A percentile compares a stretch with the other conserved stretches of the same genome.
These are phyloP conservation scores for Aureobasidium sp. DNA, from an alignment of 2,329 filamentous ascomycete species.

Conservation along the genomic window DNA sequence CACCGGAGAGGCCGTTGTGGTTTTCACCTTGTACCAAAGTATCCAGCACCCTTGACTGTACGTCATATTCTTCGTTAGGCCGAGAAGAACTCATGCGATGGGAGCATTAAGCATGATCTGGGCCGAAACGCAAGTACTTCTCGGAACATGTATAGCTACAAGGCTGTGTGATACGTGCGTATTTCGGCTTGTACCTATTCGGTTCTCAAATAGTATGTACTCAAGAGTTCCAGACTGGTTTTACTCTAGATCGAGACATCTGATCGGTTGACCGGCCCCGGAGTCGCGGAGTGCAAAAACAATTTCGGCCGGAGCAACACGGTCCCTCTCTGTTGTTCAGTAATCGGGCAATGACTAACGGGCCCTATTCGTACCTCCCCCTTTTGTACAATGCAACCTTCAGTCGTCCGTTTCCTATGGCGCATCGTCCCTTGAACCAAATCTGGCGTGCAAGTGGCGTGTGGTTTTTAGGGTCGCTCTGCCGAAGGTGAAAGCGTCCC, in stretches of 20 bases:
- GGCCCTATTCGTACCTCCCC: background rate
- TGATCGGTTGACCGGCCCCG: background rate
- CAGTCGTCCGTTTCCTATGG: background rate
- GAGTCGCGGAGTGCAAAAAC: background rate
- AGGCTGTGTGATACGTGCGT: background rate
- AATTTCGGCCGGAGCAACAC: background rate
- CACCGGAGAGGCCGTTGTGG: background rate
- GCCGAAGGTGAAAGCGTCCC: conserved; percentile 1
- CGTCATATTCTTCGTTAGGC: conserved; percentile 7
- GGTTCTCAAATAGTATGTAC: background rate
- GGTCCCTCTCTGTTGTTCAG: background rate
- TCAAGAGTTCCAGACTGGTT: background rate
- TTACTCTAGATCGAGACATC: background rate
- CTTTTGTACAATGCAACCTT: conserved; percentile 1
- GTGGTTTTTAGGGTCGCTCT: background rate
- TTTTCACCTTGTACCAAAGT: background rate
- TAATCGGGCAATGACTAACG: background rate
- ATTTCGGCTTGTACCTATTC: background rate
- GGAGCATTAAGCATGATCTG: conserved; percentile 6
- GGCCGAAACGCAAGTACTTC: conserved; percentile 3
- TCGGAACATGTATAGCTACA: background rate
- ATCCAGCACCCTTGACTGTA: background rate
- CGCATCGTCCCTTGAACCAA: background rate
- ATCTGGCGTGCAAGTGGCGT: background rate
- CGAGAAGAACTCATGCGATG: background rate